phyloP scores from a whole-genome alignment of 75 land plant species.

The Sequoiadendron giganteum region DNA sequence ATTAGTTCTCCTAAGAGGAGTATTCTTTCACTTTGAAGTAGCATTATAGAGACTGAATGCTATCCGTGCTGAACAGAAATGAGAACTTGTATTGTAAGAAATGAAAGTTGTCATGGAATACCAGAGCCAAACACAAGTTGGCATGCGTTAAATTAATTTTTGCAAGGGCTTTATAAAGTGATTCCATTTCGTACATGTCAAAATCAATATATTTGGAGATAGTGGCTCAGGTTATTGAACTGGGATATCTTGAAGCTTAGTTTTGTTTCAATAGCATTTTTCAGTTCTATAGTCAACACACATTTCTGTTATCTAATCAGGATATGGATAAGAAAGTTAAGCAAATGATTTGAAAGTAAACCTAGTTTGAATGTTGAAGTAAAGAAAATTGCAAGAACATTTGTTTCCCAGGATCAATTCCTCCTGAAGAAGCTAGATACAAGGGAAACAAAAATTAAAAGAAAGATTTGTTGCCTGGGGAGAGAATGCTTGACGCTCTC shows the following conservation, averaged over 20 bases:
- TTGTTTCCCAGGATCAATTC: neutral
- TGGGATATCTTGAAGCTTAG: neutral
- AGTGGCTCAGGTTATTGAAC: neutral
- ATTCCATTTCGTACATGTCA: neutral
- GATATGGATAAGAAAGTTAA: neutral
- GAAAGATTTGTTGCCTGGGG: neutral
- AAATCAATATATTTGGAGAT: neutral
- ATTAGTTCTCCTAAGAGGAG: neutral
- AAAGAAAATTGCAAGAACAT: neutral
- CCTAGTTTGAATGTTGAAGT: neutral
- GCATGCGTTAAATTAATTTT: neutral
- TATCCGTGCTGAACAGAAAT: neutral
- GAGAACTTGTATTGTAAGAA: neutral
- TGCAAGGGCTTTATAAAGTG: neutral
- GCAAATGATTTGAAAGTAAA: neutral
- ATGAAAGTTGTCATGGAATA: neutral
- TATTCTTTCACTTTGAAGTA: neutral
- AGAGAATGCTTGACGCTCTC: neutral
- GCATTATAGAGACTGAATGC: neutral
- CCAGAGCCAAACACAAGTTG: neutral
- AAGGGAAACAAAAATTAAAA: neutral
- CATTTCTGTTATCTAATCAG: neutral
- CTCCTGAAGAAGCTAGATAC: neutral
- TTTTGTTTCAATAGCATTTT: neutral
- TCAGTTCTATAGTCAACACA: neutral